Percentiles rank a stretch among this genome's conserved stretches.
Evolutionary conservation across 2,329 filamentous ascomycete genomes (phyloP).

Genomic region (Tolypocladium pustulatum): DNA sequence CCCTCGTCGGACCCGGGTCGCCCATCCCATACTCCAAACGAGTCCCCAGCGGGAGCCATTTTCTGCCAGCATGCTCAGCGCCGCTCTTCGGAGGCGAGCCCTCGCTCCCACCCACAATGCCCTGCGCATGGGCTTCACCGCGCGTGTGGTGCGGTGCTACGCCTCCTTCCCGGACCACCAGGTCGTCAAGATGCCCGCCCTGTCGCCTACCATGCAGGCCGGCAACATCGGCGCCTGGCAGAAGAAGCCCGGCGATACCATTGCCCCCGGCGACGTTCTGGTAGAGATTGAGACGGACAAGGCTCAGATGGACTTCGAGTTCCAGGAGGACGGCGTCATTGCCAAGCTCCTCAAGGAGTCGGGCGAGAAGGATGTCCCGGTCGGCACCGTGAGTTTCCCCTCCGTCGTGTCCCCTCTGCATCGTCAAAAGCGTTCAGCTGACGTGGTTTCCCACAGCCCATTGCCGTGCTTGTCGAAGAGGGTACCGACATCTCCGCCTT

Average conservation of each 20-base stretch:
- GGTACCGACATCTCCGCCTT: constrained; percentile 80
- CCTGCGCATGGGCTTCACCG: constrained; percentile 39
- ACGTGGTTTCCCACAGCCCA: constrained; percentile 52
- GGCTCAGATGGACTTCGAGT: constrained; percentile 99
- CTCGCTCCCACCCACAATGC: constrained; percentile 39
- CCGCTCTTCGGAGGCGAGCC: constrained; percentile 52
- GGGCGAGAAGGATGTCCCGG: constrained; percentile 86
- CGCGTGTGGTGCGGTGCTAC: constrained; percentile 52
- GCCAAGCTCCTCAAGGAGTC: constrained; percentile 90
- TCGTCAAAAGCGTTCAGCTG: constrained; percentile 5
- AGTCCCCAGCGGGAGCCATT: constrained; percentile 15
- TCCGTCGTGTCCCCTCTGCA: constrained; percentile 7
- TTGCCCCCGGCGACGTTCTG: constrained; percentile 86
- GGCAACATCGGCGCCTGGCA: constrained; percentile 97
- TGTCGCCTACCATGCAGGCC: constrained; percentile 94
- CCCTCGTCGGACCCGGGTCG: constrained; percentile 1
- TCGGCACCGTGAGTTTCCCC: constrained; percentile 71
- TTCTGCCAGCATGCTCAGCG: constrained; percentile 45
- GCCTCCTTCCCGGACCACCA: constrained; percentile 90
- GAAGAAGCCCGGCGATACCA: constrained; percentile 85
- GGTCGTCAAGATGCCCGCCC: constrained; percentile 92
- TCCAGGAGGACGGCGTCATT: constrained; percentile 93
- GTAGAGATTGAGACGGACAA: constrained; percentile 99
- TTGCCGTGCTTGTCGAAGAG: constrained; percentile 90
- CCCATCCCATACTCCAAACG: constrained; percentile 2